Base-by-base conservation (phyloP, 805 yeast genomes). In the Candida takata region DNA sequence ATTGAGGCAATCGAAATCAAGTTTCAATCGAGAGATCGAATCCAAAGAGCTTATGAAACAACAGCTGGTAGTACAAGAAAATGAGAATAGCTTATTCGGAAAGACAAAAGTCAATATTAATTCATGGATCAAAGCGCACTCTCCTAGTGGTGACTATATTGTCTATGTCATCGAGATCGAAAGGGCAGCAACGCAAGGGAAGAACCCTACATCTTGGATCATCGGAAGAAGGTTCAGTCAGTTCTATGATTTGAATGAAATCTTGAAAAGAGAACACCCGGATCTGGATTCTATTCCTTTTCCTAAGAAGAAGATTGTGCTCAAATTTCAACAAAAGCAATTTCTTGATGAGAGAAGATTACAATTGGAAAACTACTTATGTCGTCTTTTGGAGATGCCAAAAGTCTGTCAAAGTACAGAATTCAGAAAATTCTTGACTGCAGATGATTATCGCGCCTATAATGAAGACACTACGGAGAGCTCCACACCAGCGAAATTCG, bases 201-300 rank as follows among this genome's bases (percentile, higher is more conserved):
- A 61, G 7, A 67, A 69, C 5, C 64, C 73, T 3, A 85, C 88
- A 0, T 82, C 85, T 0, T 90, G 97, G 97, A 76, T 84, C 35
- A 83, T 87, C n/a, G 90, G 95, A 0, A 63, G 96, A 46, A 65
- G 97, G 38, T 88, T 78, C 52, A 84, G 84, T 47, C 96, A 90
- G 52, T 88, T 88, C 55, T 77, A 69, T 57, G 73, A 70, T 42
- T 62, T 88, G 24, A 77, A 88, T 51, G 75, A 74, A 41, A 77
- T 82, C 42, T 59, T 88, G 45, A 73, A 68, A 38, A 55, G 57
- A 3, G 63, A 59, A 29, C 79, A 77, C 46, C 69, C 77, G 0
- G 63, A 59, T 31, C 77, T 80, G 17, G 57, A 63, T 6, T 64
- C 31, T 72, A 74, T 58, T 79, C 87, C 29, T 10, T 62, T 66